Conservation (phyloP, 805 yeast species). For the Lachancea mirantina region DNA sequence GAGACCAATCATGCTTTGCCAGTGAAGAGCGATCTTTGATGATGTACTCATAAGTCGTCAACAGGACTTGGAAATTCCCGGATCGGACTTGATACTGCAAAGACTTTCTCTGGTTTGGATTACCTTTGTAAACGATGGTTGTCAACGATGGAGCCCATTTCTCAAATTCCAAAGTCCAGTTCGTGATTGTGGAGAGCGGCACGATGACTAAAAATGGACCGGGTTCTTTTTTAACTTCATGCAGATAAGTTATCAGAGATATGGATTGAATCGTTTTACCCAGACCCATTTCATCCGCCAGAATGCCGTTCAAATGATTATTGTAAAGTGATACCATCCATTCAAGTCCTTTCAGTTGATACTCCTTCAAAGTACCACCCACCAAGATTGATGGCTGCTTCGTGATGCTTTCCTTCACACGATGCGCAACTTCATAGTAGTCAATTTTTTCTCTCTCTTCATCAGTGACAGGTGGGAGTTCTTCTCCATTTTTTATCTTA, state of each 20-base stretch:
- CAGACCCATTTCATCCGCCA: constrained; percentile 99
- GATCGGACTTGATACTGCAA: constrained; percentile 56
- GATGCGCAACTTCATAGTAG: constrained; percentile 77
- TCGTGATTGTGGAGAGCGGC: constrained; percentile 76
- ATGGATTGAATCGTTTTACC: constrained; percentile 92
- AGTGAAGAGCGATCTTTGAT: constrained; percentile 69
- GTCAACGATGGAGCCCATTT: constrained; percentile 82
- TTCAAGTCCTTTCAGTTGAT: constrained; percentile 86
- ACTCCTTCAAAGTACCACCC: constrained; percentile 76
- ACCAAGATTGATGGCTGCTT: constrained; percentile 63
- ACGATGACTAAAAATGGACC: constrained; percentile 76
- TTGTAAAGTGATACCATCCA: constrained; percentile 98
- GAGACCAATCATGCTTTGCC: constrained; percentile 66
- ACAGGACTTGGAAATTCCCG: constrained; percentile 67
- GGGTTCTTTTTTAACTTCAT: constrained; percentile 55
- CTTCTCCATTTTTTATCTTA: constrained; percentile 28
- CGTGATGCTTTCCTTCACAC: constrained; percentile 56
- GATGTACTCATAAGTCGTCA: constrained; percentile 78
- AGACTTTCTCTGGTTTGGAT: constrained; percentile 62
- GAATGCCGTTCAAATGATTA: constrained; percentile 90
- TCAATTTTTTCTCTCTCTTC: constrained; percentile 64
- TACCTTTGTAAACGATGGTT: constrained; percentile 69
- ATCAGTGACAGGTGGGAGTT: constrained; percentile 31
- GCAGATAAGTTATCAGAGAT: constrained; percentile 62
- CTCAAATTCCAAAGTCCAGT: constrained; percentile 81